Percentiles rank a stretch among this genome's conserved stretches.
phyloP scores from a whole-genome alignment of 1,139 yeast species.

The Wickerhamiella infanticola region DNA sequence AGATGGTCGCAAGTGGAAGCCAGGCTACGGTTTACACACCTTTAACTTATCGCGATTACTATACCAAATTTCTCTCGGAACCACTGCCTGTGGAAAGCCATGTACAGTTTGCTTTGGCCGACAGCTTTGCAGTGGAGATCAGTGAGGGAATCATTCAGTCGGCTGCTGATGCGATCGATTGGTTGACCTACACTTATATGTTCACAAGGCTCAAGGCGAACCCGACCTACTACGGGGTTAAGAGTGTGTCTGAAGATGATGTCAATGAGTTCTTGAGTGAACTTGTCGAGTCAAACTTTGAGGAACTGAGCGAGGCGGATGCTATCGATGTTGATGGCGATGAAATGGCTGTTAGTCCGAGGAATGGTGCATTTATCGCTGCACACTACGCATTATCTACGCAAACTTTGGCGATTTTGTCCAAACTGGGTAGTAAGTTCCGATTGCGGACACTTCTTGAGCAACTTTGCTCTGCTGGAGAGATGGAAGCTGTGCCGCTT shows the following conservation, averaged over 20 bases:
- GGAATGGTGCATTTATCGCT: conserved; percentile 60
- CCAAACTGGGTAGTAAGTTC: conserved; percentile 36
- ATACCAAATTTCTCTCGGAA: conserved; percentile 53
- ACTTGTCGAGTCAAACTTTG: conserved; percentile 56
- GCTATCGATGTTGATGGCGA: conserved; percentile 41
- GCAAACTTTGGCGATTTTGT: conserved; percentile 38
- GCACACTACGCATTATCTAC: conserved; percentile 54
- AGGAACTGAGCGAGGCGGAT: conserved; percentile 45
- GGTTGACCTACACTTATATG: conserved; percentile 74
- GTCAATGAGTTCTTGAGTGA: conserved; percentile 74
- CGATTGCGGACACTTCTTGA: conserved; percentile 52
- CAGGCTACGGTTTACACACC: conserved; percentile 45
- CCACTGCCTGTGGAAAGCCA: conserved; percentile 78
- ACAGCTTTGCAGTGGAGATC: conserved; percentile 56
- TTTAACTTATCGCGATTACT: conserved; percentile 42
- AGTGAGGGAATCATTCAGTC: conserved; percentile 46
- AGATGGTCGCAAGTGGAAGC: conserved; percentile 53
- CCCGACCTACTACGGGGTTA: conserved; percentile 77
- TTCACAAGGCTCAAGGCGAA: conserved; percentile 66
- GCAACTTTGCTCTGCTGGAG: conserved; percentile 48
- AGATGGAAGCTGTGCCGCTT: conserved; percentile 34
- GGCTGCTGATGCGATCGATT: conserved; percentile 79
- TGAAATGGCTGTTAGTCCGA: conserved; percentile 37
- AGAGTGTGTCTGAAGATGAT: conserved; percentile 47
- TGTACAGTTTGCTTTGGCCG: conserved; percentile 42